Conservation (phyloP, 108 stramenopile species). For the Stephanodiscus minutulus region DNA sequence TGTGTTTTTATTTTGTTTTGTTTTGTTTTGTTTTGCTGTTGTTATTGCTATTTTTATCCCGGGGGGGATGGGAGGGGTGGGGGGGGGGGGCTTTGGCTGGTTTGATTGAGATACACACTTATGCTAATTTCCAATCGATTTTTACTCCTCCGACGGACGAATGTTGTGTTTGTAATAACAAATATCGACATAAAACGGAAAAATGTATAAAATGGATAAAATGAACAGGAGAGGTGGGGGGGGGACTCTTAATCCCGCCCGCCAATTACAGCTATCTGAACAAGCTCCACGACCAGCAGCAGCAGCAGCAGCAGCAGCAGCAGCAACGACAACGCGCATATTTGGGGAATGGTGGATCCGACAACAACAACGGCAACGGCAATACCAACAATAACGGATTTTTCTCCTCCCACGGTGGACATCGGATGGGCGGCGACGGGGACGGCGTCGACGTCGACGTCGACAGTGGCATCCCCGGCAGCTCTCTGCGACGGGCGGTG, state of each 20-base stretch:
- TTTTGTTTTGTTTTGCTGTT: neutral
- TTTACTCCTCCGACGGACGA: no score
- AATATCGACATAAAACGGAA: no score
- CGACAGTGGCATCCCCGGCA: neutral
- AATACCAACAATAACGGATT: neutral
- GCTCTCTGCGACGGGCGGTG: no score
- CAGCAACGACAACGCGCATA: neutral
- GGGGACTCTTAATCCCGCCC: neutral
- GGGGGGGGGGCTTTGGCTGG: no score
- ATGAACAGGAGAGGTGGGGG: neutral
- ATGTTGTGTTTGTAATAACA: no score
- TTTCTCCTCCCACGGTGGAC: neutral
- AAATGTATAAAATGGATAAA: neutral
- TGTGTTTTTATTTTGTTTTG: constrained; percentile 9
- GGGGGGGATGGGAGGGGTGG: no score
- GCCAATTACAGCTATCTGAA: neutral
- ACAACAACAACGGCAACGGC: neutral
- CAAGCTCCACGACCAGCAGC: neutral
- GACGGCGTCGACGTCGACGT: neutral
- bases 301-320: neutral
- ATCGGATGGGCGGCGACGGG: neutral
- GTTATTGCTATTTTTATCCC: no score
- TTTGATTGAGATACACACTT: no score
- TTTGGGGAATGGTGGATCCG: neutral
- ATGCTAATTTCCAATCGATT: no score